Evolutionary conservation across 345 rosid species (phyloP), one percentile per base, ranked within the genome.

Genomic region (Eucalyptus leucophloia): DNA sequence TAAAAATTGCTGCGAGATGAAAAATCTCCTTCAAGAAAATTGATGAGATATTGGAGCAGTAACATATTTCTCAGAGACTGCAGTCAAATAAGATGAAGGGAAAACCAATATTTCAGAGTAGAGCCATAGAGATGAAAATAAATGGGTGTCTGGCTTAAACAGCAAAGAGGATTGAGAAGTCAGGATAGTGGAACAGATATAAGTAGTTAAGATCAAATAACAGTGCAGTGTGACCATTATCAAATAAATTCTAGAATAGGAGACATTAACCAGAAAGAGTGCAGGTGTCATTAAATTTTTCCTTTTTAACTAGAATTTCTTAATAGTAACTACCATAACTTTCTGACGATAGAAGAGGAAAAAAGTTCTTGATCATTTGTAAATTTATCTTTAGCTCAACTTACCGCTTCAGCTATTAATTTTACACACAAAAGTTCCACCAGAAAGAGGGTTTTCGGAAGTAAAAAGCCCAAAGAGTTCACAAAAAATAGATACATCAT

Each of bases 21-120:
- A 87, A 96, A 94, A 92, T 97, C 99, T 90, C 92, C 92, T 92
- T 95, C 94, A 89, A 98, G 94, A 91, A 94, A 93, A 90, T 88
- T 91, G 91, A 94, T 92, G 90, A 98, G 95, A 94, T 97, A 97
- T 90, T 96, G 94, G 92, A 97, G 93, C 92, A 96, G 62, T 86
- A 96, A 89, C 98, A 96, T 93, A 90, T 92, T 94, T 90, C 96
- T 91, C 80, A 97, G 89, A 47, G 90, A 87, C 98, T 97, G 92
- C 92, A 93, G 87, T 40, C 88, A 88, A 87, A 3, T 40, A 77
- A 40, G 28, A 77, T 47, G 2, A 77, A n/a, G n/a, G 47, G 85
- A 77, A 77, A 77, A 77, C 17, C 30, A 37, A 77, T 11, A 77
- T 77, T 77, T 77, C 14, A 0, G 45, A 37, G 45, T 40, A 40